phyloP scores from a whole-genome alignment of 495 filamentous ascomycete genomes.

The Neurospora sublineolata region DNA sequence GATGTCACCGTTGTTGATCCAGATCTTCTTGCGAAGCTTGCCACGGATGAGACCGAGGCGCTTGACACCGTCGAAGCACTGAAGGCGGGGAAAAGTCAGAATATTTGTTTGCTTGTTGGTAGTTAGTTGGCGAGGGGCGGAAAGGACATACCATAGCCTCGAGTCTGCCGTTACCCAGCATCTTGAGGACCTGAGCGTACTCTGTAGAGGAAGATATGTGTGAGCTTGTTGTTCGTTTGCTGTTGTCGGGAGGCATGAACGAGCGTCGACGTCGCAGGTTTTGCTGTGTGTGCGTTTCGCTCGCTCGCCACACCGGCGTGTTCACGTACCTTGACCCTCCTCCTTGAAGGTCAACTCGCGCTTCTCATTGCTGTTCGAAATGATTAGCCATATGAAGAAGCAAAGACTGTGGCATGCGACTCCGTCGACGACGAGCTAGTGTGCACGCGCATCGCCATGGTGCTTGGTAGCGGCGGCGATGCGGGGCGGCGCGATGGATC shows the following conservation, averaged over 20 bases:
- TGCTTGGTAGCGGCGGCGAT: not conserved
- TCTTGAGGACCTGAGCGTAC: constrained; percentile 97
- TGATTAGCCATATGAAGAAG: not conserved
- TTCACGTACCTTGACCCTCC: constrained; percentile 70
- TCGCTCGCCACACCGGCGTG: constrained; percentile 4
- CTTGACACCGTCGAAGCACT: constrained; percentile 93
- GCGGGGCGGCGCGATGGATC: not conserved
- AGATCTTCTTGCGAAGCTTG: constrained; percentile 95
- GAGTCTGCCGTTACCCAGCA: constrained; percentile 94
- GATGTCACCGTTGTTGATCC: constrained; percentile 99
- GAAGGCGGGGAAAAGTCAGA: constrained; percentile 55
- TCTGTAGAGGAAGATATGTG: constrained; percentile 37
- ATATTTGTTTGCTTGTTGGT: not conserved
- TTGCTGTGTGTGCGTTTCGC: not conserved
- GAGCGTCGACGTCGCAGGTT: not conserved
- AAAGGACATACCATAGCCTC: constrained; percentile 47
- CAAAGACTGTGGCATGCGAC: not conserved
- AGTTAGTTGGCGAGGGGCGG: not conserved
- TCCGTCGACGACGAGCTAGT: not conserved
- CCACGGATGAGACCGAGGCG: constrained; percentile 78
- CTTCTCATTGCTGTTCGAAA: constrained; percentile 73
- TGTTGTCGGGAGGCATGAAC: not conserved
- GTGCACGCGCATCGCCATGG: not conserved
- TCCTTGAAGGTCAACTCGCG: constrained; percentile 97
- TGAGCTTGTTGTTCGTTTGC: constrained; percentile 12